These are phyloP conservation scores for Tribonema minus DNA, from an alignment of 108 stramenopile genomes.

Conservation along the genomic window DNA sequence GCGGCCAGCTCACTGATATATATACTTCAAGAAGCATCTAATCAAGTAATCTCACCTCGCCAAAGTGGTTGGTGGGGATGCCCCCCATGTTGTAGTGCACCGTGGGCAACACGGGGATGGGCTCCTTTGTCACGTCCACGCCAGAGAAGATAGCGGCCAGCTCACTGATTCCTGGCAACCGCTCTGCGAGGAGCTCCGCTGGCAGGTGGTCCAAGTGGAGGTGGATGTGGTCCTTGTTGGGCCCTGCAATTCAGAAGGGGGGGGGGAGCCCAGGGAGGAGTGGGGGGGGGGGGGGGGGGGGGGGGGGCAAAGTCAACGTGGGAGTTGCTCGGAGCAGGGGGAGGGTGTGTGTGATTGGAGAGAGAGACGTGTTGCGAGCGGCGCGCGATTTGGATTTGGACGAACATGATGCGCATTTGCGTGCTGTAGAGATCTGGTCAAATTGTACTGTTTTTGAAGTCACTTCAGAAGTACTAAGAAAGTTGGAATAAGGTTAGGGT, in stretches of 20 bases:
- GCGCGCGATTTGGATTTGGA: no score
- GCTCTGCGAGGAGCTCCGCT: slow-evolving; percentile 87
- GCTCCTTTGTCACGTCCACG: slow-evolving; percentile 99
- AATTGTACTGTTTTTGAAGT: no score
- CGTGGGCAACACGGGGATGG: slow-evolving; percentile 92
- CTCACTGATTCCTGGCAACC: slow-evolving; percentile 95
- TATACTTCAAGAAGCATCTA: no score
- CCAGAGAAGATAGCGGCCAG: slow-evolving; percentile 98
- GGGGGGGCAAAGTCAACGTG: slow-evolving; percentile 41
- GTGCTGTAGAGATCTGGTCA: no score
- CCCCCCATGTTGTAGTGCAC: slow-evolving; percentile 97
- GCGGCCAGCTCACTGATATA: slow-evolving; percentile 96
- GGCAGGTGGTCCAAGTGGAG: slow-evolving; percentile 98
- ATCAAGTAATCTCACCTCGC: no score
- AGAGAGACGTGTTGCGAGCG: no score
- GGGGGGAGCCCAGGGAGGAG: background rate
- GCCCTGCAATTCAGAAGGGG: background rate
- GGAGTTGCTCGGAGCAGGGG: no score
- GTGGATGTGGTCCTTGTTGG: no score
- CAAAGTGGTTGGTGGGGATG: slow-evolving; percentile 92
- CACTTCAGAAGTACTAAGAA: no score
- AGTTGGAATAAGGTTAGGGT: no score
- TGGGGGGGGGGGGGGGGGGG: background rate
- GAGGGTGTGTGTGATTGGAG: no score
- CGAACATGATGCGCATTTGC: no score